Evolutionary conservation across 2,329 filamentous ascomycete species (phyloP).

Genomic region (Xylaria sp.): DNA sequence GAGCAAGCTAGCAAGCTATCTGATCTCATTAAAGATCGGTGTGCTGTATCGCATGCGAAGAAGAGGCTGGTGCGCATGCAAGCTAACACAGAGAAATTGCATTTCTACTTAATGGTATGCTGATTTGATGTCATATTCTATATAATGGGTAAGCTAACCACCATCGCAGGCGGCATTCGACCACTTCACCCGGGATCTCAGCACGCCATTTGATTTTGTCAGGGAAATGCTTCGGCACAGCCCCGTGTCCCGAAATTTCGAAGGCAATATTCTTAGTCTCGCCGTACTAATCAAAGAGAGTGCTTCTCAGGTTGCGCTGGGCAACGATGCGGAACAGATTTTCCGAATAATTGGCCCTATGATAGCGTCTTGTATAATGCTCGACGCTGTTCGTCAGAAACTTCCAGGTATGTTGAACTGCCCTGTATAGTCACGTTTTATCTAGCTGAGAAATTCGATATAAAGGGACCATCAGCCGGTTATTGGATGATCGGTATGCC

Average conservation of each 20-base stretch:
- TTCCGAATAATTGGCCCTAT: slow-evolving; percentile 42
- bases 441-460: neutral
- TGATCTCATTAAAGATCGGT: slow-evolving; percentile 48
- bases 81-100: slow-evolving; percentile 33
- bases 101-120: slow-evolving; percentile 22
- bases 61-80: slow-evolving; percentile 51
- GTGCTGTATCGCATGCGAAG: slow-evolving; percentile 46
- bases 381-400: slow-evolving; percentile 42
- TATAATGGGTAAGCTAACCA: slow-evolving; percentile 33
- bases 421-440: neutral
- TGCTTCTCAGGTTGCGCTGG: slow-evolving; percentile 24
- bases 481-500: slow-evolving; percentile 41
- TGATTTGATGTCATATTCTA: neutral
- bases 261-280: slow-evolving; percentile 42
- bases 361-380: slow-evolving; percentile 43
- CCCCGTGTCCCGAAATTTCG: slow-evolving; percentile 40
- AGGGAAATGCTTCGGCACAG: slow-evolving; percentile 43
- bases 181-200: slow-evolving; percentile 41
- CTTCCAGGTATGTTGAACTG: slow-evolving; percentile 33
- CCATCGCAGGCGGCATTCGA: slow-evolving; percentile 42
- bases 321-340: slow-evolving; percentile 38
- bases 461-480: slow-evolving; percentile 39
- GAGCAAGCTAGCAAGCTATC: slow-evolving; percentile 55
- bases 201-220: slow-evolving; percentile 44
- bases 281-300: slow-evolving; percentile 39